Conservation (phyloP, 495 filamentous ascomycete genomes). For the Lasiosphaeria ovina region DNA sequence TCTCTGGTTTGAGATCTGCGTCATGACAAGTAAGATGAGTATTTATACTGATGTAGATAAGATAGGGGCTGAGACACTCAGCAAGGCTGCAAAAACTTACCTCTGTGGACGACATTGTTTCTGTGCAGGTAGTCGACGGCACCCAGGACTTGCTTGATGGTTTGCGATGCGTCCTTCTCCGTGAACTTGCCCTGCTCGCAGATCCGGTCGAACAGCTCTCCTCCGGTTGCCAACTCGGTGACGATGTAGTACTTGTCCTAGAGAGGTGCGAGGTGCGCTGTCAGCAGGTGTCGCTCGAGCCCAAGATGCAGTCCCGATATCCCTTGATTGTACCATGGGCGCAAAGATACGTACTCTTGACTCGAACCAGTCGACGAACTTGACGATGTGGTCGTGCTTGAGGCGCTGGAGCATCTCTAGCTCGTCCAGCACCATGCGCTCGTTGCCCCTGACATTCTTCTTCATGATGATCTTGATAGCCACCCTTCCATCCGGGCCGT, state of each 20-base stretch:
- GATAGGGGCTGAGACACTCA: not conserved
- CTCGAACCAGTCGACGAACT: constrained; percentile 99
- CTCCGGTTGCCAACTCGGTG: constrained; percentile 92
- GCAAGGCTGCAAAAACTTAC: constrained; percentile 44
- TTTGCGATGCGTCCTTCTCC: constrained; percentile 96
- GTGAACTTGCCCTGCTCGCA: constrained; percentile 99
- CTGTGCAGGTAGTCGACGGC: constrained; percentile 93
- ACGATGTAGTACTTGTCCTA: constrained; percentile 99
- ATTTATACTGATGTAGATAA: not conserved
- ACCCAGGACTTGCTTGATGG: constrained; percentile 90
- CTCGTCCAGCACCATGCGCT: constrained; percentile 98
- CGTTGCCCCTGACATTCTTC: constrained; percentile 97
- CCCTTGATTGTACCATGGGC: not conserved
- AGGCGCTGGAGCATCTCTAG: constrained; percentile 86
- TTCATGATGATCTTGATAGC: constrained; percentile 99
- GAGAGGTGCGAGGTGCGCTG: not conserved
- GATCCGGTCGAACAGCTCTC: constrained; percentile 97
- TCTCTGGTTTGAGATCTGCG: constrained; percentile 95
- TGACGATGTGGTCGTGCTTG: constrained; percentile 93
- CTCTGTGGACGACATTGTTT: constrained; percentile 95
- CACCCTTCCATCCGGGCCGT: constrained; percentile 77
- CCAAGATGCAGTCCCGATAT: not conserved
- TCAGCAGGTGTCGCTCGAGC: constrained; percentile 11
- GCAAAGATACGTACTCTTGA: constrained; percentile 61
- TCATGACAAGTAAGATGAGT: constrained; percentile 5